Conservation (phyloP, 1,284 basidiomycete species). For the Rhizoctonia solani region DNA sequence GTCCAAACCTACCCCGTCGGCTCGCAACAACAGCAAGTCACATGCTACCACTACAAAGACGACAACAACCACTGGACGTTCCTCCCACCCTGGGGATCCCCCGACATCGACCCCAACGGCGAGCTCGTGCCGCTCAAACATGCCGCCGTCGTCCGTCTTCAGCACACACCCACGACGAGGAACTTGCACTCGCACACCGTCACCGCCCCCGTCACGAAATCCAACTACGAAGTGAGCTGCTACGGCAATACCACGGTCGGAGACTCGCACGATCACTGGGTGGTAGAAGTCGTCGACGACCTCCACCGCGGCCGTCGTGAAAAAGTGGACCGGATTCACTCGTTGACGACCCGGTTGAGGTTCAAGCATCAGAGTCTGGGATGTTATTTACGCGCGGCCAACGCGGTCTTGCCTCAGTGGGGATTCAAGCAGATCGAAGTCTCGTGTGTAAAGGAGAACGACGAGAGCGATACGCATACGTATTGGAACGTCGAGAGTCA, state of each 20-base stretch:
- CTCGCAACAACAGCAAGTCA: slow-evolving; percentile 95
- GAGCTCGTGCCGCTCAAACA: slow-evolving; percentile 54
- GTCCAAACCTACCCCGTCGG: slow-evolving; percentile 92
- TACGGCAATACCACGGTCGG: slow-evolving; percentile 90
- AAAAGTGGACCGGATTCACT: slow-evolving; percentile 74
- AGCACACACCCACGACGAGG: slow-evolving; percentile 79
- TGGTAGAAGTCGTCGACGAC: slow-evolving; percentile 94
- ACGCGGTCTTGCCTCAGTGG: slow-evolving; percentile 92
- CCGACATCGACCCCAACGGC: slow-evolving; percentile 63
- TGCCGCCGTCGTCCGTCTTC: slow-evolving; percentile 80
- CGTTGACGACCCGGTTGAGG: slow-evolving; percentile 86
- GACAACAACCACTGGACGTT: slow-evolving; percentile 93
- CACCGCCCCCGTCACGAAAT: slow-evolving; percentile 86
- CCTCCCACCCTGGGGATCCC: slow-evolving; percentile 79
- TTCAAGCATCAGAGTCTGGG: slow-evolving; percentile 79
- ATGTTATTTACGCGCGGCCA: slow-evolving; percentile 91
- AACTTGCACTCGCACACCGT: slow-evolving; percentile 94
- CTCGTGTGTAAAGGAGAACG: slow-evolving; percentile 88
- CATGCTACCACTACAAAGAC: slow-evolving; percentile 99
- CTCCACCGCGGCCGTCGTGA: slow-evolving; percentile 62
- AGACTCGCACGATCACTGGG: slow-evolving; percentile 90
- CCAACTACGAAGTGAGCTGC: slow-evolving; percentile 89
- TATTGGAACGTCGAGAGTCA: slow-evolving; percentile 99
- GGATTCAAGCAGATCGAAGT: slow-evolving; percentile 99
- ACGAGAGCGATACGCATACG: slow-evolving; percentile 81